Base-by-base conservation (phyloP, 257 asterid species). In the Nemophila menziesii region DNA sequence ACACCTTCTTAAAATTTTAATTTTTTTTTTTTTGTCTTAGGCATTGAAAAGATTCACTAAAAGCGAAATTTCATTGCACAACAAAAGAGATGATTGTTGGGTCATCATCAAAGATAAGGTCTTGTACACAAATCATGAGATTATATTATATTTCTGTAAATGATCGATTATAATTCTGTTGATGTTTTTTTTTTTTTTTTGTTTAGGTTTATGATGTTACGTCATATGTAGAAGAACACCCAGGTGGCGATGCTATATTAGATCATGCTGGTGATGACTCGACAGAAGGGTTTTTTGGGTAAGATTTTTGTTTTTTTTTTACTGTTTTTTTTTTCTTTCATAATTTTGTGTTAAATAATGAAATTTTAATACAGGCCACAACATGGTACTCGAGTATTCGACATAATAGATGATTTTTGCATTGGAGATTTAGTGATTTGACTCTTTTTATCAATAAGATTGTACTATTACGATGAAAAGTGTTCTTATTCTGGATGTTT, bases 211-310 rank as follows among this genome's bases (percentile, higher is more conserved):
- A 74, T 27, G 99, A 90, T 71, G 93, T 90, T 52, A 78, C 96
- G 23, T 62, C 94, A 14, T 90, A 81, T 23, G 93, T 90, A 8
- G 98, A 90, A 68, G 96, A 81, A 58, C 98, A 90, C 58, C 98
- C 98, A 4, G 98, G 98, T 36, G 99, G 99, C 38, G 94, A 90
- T 64, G 96, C 93, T 54, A 90, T 90, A 62, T 70, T 90, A 33
- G 66, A 50, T 5, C 93, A 90, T 64, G 96, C 94, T 23, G 96
- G 99, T 52, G 89, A 75, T 51, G 99, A 90, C 63, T 79, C 99
- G 17, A 90, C 96, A 12, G 71, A 72, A 60, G 94, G 99, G 16
- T 90, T 87, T 66, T 87, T 43, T 1, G 94, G 94, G 94, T 74
- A 73, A 4, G 66, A 17, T 40, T 48, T 52, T 42, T 48, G 22